phyloP scores from a whole-genome alignment of 2,329 filamentous ascomycete species.

The Fusarium metavorans region DNA sequence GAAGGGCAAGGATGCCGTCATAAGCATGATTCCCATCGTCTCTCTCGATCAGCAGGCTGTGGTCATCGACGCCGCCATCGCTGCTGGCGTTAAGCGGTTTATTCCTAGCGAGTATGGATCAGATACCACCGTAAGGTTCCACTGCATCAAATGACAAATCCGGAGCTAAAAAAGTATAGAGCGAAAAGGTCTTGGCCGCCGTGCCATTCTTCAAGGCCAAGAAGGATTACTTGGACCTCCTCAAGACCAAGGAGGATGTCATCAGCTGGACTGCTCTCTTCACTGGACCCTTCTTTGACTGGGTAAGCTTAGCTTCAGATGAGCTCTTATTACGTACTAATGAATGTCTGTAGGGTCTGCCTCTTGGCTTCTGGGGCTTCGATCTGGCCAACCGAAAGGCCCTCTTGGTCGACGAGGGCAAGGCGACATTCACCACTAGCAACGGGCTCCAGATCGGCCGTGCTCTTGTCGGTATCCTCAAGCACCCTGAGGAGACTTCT shows the following conservation, averaged over 20 bases:
- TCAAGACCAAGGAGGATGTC: background rate
- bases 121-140: background rate
- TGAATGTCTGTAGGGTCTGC: background rate
- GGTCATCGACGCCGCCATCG: background rate
- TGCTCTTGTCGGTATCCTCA: background rate
- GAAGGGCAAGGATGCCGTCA: background rate
- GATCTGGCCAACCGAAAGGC: background rate
- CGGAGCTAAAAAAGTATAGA: background rate
- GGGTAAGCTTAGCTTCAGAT: background rate
- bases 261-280: background rate
- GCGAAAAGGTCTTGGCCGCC: background rate
- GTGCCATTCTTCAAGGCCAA: background rate
- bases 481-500: background rate
- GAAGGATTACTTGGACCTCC: background rate
- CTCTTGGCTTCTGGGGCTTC: background rate
- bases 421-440: background rate
- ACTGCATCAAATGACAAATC: background rate
- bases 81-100: background rate
- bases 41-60: background rate
- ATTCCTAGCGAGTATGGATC: background rate
- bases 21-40: background rate
- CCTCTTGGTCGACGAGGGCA: background rate
- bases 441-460: background rate
- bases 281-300: background rate
- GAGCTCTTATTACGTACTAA: background rate